Evolutionary conservation across 129 eudicot genomes (phyloP).

Genomic region (Lonicera japonica): DNA sequence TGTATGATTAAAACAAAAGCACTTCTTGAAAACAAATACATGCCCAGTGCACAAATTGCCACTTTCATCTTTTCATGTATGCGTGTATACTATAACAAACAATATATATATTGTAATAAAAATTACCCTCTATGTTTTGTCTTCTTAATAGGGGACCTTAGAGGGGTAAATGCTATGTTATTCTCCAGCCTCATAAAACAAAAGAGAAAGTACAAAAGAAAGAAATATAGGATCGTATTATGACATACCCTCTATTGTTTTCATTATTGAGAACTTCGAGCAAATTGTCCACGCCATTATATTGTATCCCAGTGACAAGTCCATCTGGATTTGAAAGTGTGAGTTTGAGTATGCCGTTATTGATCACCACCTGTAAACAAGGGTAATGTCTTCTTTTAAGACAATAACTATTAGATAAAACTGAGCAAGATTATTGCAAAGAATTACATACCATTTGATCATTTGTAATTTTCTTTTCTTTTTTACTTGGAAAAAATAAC

Average conservation of each 20-base stretch:
- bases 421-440: not conserved
- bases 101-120: too few species aligned
- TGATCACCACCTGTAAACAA: conserved; percentile 30
- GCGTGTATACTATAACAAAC: too few species aligned
- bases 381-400: not conserved
- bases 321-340: conserved; percentile 29
- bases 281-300: conserved; percentile 41
- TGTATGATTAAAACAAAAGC: too few species aligned
- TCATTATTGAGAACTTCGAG: conserved; percentile 33
- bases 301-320: conserved; percentile 26
- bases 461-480: not conserved
- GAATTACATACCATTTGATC: not conserved
- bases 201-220: not conserved
- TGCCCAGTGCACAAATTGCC: too few species aligned
- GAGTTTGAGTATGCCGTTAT: conserved; percentile 32
- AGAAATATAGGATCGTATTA: not conserved
- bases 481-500: not conserved
- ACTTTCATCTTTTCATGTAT: too few species aligned
- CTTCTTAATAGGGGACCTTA: too few species aligned
- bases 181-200: not conserved
- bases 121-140: too few species aligned
- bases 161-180: too few species aligned
- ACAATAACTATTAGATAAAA: not conserved
- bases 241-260: conserved; percentile 26
- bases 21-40: too few species aligned